A percentile compares a stretch with the other conserved stretches of the same genome.
These are phyloP conservation scores for Rhodocollybia butyracea DNA, from an alignment of 768 basidiomycete genomes.

Conservation along the genomic window DNA sequence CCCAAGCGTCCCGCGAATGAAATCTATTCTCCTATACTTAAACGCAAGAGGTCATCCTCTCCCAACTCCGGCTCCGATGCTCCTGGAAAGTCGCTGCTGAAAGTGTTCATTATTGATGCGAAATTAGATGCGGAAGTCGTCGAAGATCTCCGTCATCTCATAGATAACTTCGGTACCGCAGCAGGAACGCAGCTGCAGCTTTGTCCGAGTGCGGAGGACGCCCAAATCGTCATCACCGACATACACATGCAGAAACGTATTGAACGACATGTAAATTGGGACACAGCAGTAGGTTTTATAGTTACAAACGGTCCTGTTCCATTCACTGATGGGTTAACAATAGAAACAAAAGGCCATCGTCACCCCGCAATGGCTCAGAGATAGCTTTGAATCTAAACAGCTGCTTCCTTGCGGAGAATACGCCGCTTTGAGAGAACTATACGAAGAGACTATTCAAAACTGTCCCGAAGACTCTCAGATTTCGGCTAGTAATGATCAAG, in stretches of 20 bases:
- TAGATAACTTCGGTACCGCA: constrained; percentile 24
- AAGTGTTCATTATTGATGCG: constrained; percentile 21
- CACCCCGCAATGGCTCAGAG: constrained; percentile 66
- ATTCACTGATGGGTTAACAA: background rate
- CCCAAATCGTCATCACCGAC: constrained; percentile 65
- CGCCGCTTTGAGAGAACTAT: constrained; percentile 51
- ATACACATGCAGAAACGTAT: constrained; percentile 65
- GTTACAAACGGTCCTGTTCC: background rate
- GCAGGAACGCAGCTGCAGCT: constrained; percentile 25
- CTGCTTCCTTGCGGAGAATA: constrained; percentile 53
- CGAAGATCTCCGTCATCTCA: constrained; percentile 31
- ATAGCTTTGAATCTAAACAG: constrained; percentile 45
- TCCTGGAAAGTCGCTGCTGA: constrained; percentile 9
- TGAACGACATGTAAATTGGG: constrained; percentile 67
- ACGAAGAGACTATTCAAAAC: constrained; percentile 39
- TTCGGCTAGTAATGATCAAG: background rate
- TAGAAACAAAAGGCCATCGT: constrained; percentile 68
- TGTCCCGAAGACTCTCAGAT: constrained; percentile 33
- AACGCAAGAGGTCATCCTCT: background rate
- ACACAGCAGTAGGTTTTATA: constrained; percentile 51
- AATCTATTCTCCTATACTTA: background rate
- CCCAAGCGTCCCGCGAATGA: constrained; percentile 5
- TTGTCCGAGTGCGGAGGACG: constrained; percentile 38
- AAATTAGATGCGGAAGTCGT: constrained; percentile 21
- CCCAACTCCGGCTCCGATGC: background rate